Conservation (phyloP, 2,329 filamentous ascomycete genomes). For the Sporothrix variecibatus region DNA sequence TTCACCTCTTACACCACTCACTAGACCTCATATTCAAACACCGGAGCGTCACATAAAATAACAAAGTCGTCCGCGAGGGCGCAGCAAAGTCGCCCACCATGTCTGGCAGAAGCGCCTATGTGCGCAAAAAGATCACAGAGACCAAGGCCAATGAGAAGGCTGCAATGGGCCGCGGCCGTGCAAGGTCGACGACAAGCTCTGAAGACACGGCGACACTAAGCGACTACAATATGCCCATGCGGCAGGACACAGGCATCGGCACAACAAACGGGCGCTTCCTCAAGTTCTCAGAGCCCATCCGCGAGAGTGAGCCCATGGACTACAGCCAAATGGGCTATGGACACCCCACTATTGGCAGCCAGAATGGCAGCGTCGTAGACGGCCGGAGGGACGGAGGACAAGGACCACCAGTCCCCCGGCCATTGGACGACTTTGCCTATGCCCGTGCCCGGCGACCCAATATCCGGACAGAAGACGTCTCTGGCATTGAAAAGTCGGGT, state of each 20-base stretch:
- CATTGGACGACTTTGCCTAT: constrained; percentile 49
- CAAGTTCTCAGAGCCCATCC: constrained; percentile 47
- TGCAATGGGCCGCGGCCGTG: constrained; percentile 35
- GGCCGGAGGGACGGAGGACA: constrained; percentile 37
- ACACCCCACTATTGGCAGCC: constrained; percentile 40
- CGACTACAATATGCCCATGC: constrained; percentile 42
- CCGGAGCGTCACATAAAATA: not conserved
- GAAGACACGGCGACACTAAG: constrained; percentile 44
- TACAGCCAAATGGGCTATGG: constrained; percentile 35
- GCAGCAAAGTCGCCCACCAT: constrained; percentile 40
- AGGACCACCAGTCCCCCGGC: constrained; percentile 33
- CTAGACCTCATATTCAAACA: not conserved
- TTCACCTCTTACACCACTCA: not conserved
- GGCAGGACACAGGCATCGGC: constrained; percentile 46
- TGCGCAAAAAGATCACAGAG: constrained; percentile 60
- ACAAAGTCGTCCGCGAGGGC: not conserved
- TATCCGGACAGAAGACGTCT: constrained; percentile 52
- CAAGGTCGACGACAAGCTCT: constrained; percentile 43
- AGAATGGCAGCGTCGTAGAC: constrained; percentile 43
- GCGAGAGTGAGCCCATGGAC: constrained; percentile 38
- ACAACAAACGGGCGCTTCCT: constrained; percentile 49
- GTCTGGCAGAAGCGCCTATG: constrained; percentile 61
- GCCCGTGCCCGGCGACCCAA: constrained; percentile 47
- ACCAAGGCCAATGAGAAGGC: constrained; percentile 42
- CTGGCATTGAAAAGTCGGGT: constrained; percentile 57